Base-by-base conservation (phyloP, 2,329 filamentous ascomycete species). In the Lojkania enalia region DNA sequence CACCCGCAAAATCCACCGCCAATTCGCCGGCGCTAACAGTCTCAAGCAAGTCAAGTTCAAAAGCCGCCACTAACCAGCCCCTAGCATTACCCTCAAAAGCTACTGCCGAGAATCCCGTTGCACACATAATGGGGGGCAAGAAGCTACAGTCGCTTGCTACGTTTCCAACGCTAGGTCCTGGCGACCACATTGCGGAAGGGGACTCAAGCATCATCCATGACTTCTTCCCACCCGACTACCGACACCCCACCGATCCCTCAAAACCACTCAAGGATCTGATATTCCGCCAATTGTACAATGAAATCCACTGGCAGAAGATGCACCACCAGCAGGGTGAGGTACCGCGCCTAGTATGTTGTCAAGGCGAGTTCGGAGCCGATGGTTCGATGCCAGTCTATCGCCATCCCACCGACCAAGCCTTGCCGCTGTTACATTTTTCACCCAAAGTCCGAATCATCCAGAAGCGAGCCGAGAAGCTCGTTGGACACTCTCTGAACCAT, bases 281-380 rank as follows among this genome's bases (percentile, higher is more conserved):
- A 4, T 96, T 96, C 64, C 77, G 84, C 15, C 78, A 77, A 29
- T 74, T 96, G 13, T 82, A 83, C 40, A 72, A 80, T 12, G 91
- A 97, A 66, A 84, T 96, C 0, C 75, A 79, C 54, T 99, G 92
- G 90, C 86, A 92, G 63, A 86, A 82, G 53, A 97, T 99, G 94
- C 86, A 85, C 32, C 94, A 97, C 58, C 86, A 92, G 54, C 88
- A 89, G 23, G 91, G 94, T 19, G 87, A 94, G 58, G 94, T 97
- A 0, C 94, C 94, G 32, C 84, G 94, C 27, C 81, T 96, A 2
- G 89, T 97, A 5, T 90, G 90, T 37, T 90, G 95, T 15, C 91
- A 97, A 67, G 94, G 91, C 3, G 74, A 80, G 13, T 75, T 90
- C 20, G 77, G 76, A 29, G 64, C 75, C 0, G 84, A 92, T 58